These are phyloP conservation scores for Haematococcus lacustris DNA, from an alignment of 139 green algal genomes.

Conservation along the genomic window DNA sequence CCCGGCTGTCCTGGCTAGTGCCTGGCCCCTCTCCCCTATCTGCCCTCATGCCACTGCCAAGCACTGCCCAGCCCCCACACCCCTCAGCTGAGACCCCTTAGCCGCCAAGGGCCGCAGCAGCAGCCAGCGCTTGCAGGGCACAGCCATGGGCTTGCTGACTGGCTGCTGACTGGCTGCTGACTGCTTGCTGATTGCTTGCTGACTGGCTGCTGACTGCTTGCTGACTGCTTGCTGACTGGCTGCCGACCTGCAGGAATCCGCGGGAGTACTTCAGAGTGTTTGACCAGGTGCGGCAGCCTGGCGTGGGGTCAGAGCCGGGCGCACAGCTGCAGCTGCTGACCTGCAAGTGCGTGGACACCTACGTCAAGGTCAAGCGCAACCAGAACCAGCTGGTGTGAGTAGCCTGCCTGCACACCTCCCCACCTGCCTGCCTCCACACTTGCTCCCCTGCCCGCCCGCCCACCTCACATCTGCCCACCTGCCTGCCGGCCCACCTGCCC, in stretches of 20 bases:
- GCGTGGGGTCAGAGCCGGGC: neutral
- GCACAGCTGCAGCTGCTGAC: conserved; percentile 44
- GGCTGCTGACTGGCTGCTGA: too few relatives aligned
- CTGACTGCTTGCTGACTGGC: too few relatives aligned
- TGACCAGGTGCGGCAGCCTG: conserved; percentile 24
- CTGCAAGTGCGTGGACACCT: conserved; percentile 75
- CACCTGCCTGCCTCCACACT: too few relatives aligned
- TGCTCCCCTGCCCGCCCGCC: neutral
- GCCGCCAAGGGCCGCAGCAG: neutral
- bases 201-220: too few relatives aligned
- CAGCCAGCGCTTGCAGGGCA: too few relatives aligned
- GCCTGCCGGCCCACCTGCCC: too few relatives aligned
- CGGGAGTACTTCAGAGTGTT: conserved; percentile 70
- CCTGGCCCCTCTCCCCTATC: neutral
- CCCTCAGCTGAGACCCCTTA: neutral
- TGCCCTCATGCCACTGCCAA: neutral
- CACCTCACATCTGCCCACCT: too few relatives aligned
- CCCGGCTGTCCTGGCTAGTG: neutral
- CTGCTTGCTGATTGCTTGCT: too few relatives aligned
- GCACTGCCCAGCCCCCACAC: neutral
- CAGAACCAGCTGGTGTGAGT: conserved; percentile 67
- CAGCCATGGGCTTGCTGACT: too few relatives aligned
- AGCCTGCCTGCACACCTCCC: conserved; percentile 9
- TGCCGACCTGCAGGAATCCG: conserved; percentile 54
- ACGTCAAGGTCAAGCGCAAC: conserved; percentile 78